Evolutionary conservation across 1,284 basidiomycete genomes (phyloP).

Genomic region (Fomes fomentarius): DNA sequence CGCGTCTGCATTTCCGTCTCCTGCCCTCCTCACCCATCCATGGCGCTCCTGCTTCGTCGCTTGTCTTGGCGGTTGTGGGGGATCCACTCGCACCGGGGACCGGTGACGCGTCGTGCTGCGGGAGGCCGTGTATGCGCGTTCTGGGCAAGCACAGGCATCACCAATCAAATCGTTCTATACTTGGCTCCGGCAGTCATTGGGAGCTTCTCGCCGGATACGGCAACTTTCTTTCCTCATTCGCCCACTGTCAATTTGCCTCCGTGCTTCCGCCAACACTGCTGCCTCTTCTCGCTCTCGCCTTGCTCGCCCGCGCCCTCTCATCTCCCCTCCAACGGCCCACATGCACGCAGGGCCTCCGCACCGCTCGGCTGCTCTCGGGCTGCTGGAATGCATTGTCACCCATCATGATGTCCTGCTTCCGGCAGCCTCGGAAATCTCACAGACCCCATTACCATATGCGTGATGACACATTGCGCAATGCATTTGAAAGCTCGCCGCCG

Average conservation of each 20-base stretch:
- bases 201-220: conserved; percentile 19
- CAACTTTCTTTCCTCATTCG: conserved; percentile 23
- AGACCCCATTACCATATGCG: conserved; percentile 4
- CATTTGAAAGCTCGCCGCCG: conserved; percentile 1
- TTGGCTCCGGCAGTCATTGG: conserved; percentile 23
- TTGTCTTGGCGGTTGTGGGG: not conserved
- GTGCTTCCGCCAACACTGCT: conserved; percentile 5
- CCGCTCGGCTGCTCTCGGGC: not conserved
- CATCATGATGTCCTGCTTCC: conserved; percentile 5
- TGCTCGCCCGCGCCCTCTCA: not conserved
- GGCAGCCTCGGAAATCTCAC: conserved; percentile 6
- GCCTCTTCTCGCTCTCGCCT: not conserved
- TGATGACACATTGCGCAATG: conserved; percentile 7
- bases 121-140: conserved; percentile 6
- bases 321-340: not conserved
- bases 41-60: not conserved
- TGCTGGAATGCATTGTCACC: conserved; percentile 7
- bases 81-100: not conserved
- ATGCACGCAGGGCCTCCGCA: not conserved
- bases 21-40: not conserved
- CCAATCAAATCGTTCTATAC: conserved; percentile 22
- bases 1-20: conserved; percentile 18
- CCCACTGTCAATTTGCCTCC: conserved; percentile 16
- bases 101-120: conserved; percentile 9
- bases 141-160: conserved; percentile 18